Conservation (phyloP, 2,329 filamentous ascomycete species). For the Grosmannia serpens region DNA sequence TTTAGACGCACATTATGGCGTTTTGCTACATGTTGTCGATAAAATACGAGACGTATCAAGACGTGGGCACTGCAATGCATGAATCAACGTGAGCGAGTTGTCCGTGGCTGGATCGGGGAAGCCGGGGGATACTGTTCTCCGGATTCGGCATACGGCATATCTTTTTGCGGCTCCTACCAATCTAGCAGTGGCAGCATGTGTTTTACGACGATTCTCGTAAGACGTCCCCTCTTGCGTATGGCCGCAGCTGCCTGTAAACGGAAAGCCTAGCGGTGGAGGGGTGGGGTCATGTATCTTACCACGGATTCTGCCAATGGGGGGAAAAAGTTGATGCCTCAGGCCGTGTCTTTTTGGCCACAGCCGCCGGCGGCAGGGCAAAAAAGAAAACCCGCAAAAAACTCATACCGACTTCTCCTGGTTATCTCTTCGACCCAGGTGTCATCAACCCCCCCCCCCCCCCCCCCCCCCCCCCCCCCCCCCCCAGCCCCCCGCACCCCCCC, state of each 20-base stretch:
- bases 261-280: not conserved
- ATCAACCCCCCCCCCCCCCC: not conserved
- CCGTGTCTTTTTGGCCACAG: not conserved
- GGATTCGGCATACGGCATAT: too few relatives aligned
- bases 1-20: not conserved
- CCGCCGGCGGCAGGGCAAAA: not conserved
- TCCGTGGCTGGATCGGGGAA: too few relatives aligned
- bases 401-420: slow-evolving; percentile 2
- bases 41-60: not conserved
- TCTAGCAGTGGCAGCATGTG: too few relatives aligned
- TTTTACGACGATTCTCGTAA: too few relatives aligned
- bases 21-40: not conserved
- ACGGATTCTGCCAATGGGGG: not conserved
- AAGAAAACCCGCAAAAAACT: slow-evolving; percentile 6
- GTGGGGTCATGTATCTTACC: too few relatives aligned
- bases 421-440: not conserved
- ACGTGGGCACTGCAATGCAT: not conserved
- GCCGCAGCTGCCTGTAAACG: not conserved
- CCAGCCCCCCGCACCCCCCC: too few relatives aligned
- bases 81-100: too few relatives aligned
- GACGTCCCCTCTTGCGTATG: too few relatives aligned
- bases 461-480: too few relatives aligned
- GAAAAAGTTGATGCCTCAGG: slow-evolving; percentile 3
- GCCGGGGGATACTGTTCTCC: too few relatives aligned
- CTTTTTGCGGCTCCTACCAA: too few relatives aligned